Percentiles rank a stretch among this genome's conserved stretches.
These are phyloP conservation scores for Viola pubescens DNA, from an alignment of 441 rosid genomes.

Conservation along the genomic window DNA sequence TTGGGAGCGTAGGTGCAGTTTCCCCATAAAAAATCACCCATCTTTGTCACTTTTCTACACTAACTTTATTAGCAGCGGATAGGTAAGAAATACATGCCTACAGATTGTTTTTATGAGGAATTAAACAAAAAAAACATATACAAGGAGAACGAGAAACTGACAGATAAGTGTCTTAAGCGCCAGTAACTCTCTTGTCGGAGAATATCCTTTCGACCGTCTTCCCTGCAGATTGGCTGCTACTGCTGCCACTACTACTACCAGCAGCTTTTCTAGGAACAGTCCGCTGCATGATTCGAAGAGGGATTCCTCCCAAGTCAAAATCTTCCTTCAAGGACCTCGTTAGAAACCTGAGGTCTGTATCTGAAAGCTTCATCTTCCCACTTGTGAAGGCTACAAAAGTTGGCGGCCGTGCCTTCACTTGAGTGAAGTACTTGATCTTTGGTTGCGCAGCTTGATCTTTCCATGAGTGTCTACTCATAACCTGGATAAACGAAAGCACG, in stretches of 20 bases:
- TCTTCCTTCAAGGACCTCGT: constrained; percentile 88
- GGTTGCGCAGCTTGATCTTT: constrained; percentile 79
- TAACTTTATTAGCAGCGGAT: no score
- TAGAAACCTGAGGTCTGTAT: constrained; percentile 67
- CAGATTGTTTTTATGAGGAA: neutral
- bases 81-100: no score
- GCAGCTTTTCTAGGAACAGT: constrained; percentile 26
- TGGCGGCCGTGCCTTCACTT: constrained; percentile 95
- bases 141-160: no score
- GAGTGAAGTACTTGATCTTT: constrained; percentile 88
- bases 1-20: no score
- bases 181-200: constrained; percentile 52
- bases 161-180: constrained; percentile 14
- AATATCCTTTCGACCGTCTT: constrained; percentile 28
- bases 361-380: constrained; percentile 54
- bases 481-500: constrained; percentile 31
- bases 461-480: constrained; percentile 96
- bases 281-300: constrained; percentile 79
- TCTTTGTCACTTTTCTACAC: no score
- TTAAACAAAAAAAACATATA: neutral
- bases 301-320: constrained; percentile 83
- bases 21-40: no score
- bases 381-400: constrained; percentile 82
- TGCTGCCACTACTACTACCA: constrained; percentile 19
- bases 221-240: constrained; percentile 19